phyloP scores from a whole-genome alignment of 805 yeast genomes.

The Wickerhamiella galacta region DNA sequence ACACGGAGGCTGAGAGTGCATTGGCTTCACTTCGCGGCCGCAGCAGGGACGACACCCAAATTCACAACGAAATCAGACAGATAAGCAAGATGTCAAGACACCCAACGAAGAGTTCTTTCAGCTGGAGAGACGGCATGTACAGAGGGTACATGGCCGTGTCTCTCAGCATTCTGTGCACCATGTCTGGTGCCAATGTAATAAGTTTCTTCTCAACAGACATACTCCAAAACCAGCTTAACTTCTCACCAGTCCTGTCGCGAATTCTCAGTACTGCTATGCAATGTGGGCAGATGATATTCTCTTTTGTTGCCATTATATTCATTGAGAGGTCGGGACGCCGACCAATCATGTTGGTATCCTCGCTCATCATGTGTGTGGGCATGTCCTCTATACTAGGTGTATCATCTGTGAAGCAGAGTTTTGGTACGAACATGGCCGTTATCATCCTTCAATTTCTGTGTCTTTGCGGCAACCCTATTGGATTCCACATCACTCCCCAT shows the following conservation, averaged over 20 bases:
- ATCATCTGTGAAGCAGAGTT: not conserved
- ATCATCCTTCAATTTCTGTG: constrained; percentile 33
- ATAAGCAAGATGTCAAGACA: too few species aligned
- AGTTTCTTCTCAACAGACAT: constrained; percentile 44
- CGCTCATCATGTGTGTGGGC: constrained; percentile 29
- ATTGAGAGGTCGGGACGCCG: constrained; percentile 41
- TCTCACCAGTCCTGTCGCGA: constrained; percentile 27
- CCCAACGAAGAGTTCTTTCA: too few species aligned
- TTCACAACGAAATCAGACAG: constrained; percentile 8
- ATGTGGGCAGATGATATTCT: constrained; percentile 23
- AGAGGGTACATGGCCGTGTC: constrained; percentile 29
- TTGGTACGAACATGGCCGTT: constrained; percentile 21
- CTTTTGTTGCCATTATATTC: constrained; percentile 37
- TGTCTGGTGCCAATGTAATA: constrained; percentile 40
- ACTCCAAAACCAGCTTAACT: constrained; percentile 31
- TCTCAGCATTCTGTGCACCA: constrained; percentile 16
- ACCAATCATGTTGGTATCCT: constrained; percentile 12
- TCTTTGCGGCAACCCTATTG: constrained; percentile 33
- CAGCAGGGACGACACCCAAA: constrained; percentile 3
- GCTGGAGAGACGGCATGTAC: constrained; percentile 24
- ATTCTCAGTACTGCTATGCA: constrained; percentile 31
- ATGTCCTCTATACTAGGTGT: constrained; percentile 24
- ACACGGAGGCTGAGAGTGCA: constrained; percentile 14
- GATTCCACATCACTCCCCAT: constrained; percentile 25
- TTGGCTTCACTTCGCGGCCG: constrained; percentile 12